phyloP scores from a whole-genome alignment of 2,329 filamentous ascomycete species.

The Alternaria longipes region DNA sequence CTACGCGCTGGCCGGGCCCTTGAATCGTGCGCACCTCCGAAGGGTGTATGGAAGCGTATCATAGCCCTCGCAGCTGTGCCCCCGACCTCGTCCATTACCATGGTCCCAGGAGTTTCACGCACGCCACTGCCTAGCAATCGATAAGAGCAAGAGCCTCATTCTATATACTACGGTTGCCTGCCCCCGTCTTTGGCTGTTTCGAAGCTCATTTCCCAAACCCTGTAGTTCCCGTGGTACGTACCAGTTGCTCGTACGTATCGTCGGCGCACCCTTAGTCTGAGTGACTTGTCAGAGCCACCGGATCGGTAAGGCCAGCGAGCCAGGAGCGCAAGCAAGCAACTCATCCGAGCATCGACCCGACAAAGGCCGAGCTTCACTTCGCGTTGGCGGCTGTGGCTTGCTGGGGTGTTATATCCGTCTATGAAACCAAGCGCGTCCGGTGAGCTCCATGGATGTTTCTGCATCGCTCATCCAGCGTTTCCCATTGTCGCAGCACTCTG shows the following conservation, averaged over 20 bases:
- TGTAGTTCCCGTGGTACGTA: constrained; percentile 11
- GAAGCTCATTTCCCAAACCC: neutral
- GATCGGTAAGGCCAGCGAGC: constrained; percentile 19
- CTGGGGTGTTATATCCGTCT: constrained; percentile 33
- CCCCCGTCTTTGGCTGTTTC: neutral
- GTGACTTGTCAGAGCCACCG: constrained; percentile 22
- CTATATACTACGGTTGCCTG: constrained; percentile 4
- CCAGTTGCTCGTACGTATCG: constrained; percentile 13
- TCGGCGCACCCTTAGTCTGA: constrained; percentile 12
- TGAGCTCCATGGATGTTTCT: constrained; percentile 10
- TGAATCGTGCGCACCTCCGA: constrained; percentile 25
- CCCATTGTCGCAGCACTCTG: neutral
- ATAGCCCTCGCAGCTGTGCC: neutral
- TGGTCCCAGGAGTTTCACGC: constrained; percentile 24
- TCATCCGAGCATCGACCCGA: constrained; percentile 33
- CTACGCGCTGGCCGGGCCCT: constrained; percentile 26
- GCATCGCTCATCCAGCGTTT: neutral
- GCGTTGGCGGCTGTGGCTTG: constrained; percentile 34
- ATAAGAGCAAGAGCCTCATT: constrained; percentile 30
- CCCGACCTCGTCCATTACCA: constrained; percentile 2
- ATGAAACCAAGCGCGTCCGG: constrained; percentile 28
- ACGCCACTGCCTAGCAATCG: constrained; percentile 29
- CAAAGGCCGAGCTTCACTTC: constrained; percentile 27
- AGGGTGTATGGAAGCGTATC: constrained; percentile 4
- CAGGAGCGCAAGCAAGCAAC: constrained; percentile 23